Base-by-base conservation (phyloP, 75 land plant species). In the Cupressus sempervirens region DNA sequence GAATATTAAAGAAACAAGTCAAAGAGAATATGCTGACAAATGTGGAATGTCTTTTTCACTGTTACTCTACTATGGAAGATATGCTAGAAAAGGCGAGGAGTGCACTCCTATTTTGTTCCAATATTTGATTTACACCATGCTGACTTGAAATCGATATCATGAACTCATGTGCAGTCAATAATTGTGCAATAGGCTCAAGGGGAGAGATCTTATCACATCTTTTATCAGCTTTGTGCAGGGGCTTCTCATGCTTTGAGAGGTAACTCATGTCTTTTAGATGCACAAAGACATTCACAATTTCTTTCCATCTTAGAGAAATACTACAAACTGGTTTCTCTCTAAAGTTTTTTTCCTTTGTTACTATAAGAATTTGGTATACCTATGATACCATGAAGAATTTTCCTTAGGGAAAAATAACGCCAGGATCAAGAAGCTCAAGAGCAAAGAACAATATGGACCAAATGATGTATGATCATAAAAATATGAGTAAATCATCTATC, bases 151-250 rank as follows among this genome's bases (percentile, higher is more conserved):
- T 40, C 54, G 35, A 34, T 52, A 9, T 46, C 23, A 53, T 15
- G 29, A 10, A 48, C 26, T 84, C 62, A 54, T 86, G 77, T 83
- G 75, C 93, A 98, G 99, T 96, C 99, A 80, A 93, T 98, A 94
- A 97, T 96, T 14, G 99, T 98, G n/a, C 98, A 98, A 83, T 95
- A 95, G 80, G 86, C 95, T 52, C 84, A 86, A 32, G 99, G 97
- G 52, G 99, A 98, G 86, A 81, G 99, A 36, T 95, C 99, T n/a
- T 98, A 96, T 90, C 99, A 98, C 88, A 91, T 98, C 56, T 98
- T 98, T 91, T 98, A 98, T 87, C 99, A 98, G 86, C 96, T 98
- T 14, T 98, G 99, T 93, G 97, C 96, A 85, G 98, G 99, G 74
- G 99, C 98, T 85, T 91, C 94, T 84, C 56, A 85, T 72, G 84